Evolutionary conservation across 345 rosid species (phyloP), one percentile per base, ranked within the genome.

Genomic region (Arabidopsis suecica): DNA sequence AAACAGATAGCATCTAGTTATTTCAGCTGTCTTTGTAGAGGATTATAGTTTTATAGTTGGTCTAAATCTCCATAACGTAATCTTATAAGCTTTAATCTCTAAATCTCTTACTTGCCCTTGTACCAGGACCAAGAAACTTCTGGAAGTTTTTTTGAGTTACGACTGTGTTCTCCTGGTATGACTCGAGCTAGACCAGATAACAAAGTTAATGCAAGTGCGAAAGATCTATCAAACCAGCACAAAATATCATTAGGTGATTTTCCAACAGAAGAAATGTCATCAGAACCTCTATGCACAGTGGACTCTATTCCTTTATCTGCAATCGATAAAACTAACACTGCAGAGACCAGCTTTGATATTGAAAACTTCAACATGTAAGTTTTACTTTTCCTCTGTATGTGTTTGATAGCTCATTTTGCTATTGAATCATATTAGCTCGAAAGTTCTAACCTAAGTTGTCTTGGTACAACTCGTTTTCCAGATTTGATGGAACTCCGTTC

Each of bases 401-500:
- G 11, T 66, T 60, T 41, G 20, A 66, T 67, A 71, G 13, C 6
- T 72, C 55, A 42, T 40, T 65, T 41, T 65, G 71, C 57, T 66
- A 9, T 34, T 42, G 63, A 55, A 40, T 49, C 44, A 9, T 56
- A 36, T 50, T 41, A 51, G 44, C 53, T 65, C 23, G 58, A 65
- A 40, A 59, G 32, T 65, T 49, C 41, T 10, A 25, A 67, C 16
- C 51, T 66, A 59, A 65, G 18, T 34, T 67, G 51, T 60, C 12
- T 36, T 78, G 69, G 51, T 56, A 62, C 40, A 33, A 69, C 67
- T 58, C 44, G 42, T 60, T 67, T 67, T 67, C 59, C 83, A 93
- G 99, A 80, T 91, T 90, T 73, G 88, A 93, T 68, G 96, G 81
- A 44, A 95, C 98, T 62, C 98, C 98, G 34, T 88, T 83, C 54